These are phyloP conservation scores for Inonotus hispidus DNA, from an alignment of 1,284 basidiomycete species.

Conservation along the genomic window DNA sequence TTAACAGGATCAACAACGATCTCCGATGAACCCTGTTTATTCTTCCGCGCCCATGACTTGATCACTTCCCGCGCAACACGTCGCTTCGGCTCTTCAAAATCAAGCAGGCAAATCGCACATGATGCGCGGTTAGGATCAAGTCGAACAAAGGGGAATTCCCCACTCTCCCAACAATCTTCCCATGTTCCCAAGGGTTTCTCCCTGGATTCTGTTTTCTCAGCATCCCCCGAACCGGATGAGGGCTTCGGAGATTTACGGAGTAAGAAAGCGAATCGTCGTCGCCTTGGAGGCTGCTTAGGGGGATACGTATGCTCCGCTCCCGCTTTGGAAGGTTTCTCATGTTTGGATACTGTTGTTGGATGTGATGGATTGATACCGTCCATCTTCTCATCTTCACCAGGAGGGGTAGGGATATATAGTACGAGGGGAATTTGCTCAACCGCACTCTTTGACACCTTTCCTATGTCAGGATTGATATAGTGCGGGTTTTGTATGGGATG, in stretches of 20 bases:
- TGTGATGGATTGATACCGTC: constrained; percentile 18
- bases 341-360: constrained; percentile 34
- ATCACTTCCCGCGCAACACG: constrained; percentile 22
- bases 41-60: constrained; percentile 23
- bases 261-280: constrained; percentile 26
- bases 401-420: constrained; percentile 74
- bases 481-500: constrained; percentile 68
- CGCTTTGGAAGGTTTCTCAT: constrained; percentile 30
- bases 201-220: constrained; percentile 24
- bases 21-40: neutral
- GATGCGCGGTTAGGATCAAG: constrained; percentile 74
- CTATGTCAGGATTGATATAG: constrained; percentile 69
- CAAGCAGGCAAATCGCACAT: constrained; percentile 77
- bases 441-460: constrained; percentile 59
- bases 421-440: constrained; percentile 77
- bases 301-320: constrained; percentile 39
- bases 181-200: constrained; percentile 33
- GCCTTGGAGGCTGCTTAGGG: constrained; percentile 38
- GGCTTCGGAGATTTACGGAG: constrained; percentile 4
- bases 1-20: too few relatives aligned
- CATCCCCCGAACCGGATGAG: constrained; percentile 12
- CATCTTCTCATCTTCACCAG: constrained; percentile 36
- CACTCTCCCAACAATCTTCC: constrained; percentile 47
- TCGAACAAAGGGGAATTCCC: constrained; percentile 57
- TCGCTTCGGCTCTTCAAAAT: constrained; percentile 69